Evolutionary conservation across 257 asterid species (phyloP).

Genomic region (Lavandula angustifolia): DNA sequence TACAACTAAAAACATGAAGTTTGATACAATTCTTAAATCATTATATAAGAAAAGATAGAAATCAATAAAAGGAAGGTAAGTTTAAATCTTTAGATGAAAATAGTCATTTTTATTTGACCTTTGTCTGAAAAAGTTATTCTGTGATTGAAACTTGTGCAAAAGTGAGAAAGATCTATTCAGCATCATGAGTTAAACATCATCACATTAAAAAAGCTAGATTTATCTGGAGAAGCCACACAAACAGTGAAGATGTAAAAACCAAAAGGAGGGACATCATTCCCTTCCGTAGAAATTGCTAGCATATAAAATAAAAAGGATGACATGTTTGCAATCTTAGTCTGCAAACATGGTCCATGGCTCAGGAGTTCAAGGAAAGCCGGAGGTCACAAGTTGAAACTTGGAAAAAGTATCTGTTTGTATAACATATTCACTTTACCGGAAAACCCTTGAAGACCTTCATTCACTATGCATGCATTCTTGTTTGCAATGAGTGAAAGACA

Average conservation of each 20-base stretch:
- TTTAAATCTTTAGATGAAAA: constrained; percentile 15
- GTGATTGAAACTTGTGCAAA: constrained; percentile 6
- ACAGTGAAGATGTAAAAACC: neutral
- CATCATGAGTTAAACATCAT: constrained; percentile 1
- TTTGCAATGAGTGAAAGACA: constrained; percentile 12
- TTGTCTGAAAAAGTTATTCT: constrained; percentile 7
- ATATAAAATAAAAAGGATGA: neutral
- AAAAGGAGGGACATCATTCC: neutral
- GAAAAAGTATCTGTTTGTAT: neutral
- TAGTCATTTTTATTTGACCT: neutral
- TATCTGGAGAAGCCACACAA: constrained; percentile 1
- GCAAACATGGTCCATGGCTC: neutral
- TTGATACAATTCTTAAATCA: constrained; percentile 11
- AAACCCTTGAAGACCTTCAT: constrained; percentile 8
- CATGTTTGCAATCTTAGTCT: neutral
- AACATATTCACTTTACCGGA: neutral
- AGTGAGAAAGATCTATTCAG: constrained; percentile 15
- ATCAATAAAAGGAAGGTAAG: neutral
- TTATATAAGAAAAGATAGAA: constrained; percentile 1
- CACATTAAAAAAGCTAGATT: neutral
- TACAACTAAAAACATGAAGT: neutral
- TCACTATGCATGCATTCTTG: neutral
- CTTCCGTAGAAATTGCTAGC: constrained; percentile 12
- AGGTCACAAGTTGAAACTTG: constrained; percentile 10
- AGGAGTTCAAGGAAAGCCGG: neutral